phyloP scores from a whole-genome alignment of 352 stramenopile species.

The Globisporangium nunn region DNA sequence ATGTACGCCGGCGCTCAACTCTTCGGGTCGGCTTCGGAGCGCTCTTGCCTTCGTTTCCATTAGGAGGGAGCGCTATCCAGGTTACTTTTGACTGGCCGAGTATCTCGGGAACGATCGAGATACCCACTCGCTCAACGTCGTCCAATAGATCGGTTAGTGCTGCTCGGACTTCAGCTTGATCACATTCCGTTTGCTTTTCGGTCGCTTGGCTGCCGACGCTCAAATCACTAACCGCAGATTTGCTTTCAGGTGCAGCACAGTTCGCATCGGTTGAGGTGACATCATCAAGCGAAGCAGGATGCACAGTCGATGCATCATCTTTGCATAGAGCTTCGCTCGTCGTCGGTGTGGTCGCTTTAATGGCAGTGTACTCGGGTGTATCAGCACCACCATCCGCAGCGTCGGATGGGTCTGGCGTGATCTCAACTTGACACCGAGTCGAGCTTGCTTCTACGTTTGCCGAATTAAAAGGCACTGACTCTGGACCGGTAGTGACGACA shows the following conservation, averaged over 20 bases:
- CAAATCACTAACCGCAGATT: too few relatives aligned
- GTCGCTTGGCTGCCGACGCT: background rate
- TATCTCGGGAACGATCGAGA: background rate
- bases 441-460: background rate
- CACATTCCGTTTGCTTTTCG: background rate
- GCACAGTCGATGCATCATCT: background rate
- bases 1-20: slow-evolving; percentile 25
- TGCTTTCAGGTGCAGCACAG: too few relatives aligned
- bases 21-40: slow-evolving; percentile 1
- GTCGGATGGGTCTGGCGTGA: background rate
- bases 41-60: background rate
- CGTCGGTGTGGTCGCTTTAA: background rate
- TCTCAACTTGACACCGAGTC: background rate
- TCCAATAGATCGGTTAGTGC: background rate
- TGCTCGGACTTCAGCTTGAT: background rate
- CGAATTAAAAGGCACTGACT: background rate
- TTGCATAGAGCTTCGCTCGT: background rate
- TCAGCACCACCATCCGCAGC: background rate
- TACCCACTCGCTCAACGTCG: background rate
- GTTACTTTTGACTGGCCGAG: background rate
- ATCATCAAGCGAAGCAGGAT: too few relatives aligned
- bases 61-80: slow-evolving; percentile 1
- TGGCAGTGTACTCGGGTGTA: background rate
- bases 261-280: too few relatives aligned
- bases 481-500: too few relatives aligned